Conservation (phyloP, 768 basidiomycete species). For the Naematelia aurantialba region DNA sequence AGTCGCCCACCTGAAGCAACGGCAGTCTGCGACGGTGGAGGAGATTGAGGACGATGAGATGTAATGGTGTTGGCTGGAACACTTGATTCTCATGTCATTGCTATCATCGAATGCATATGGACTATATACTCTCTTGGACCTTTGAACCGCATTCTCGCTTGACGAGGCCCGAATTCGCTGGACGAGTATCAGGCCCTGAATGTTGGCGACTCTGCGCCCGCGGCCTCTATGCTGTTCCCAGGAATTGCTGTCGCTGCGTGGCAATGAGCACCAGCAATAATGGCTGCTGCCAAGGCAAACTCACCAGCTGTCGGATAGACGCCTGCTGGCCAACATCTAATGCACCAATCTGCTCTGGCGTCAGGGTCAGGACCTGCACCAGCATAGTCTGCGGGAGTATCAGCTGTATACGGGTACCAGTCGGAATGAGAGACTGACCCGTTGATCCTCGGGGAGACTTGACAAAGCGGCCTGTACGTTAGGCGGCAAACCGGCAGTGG, state of each 20-base stretch:
- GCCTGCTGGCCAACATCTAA: constrained; percentile 73
- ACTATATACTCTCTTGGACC: not conserved
- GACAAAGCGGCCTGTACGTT: constrained; percentile 29
- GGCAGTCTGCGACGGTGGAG: constrained; percentile 54
- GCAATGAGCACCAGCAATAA: not conserved
- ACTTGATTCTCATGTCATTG: not conserved
- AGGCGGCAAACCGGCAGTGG: constrained; percentile 22
- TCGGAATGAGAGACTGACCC: constrained; percentile 26
- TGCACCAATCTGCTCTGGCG: constrained; percentile 75
- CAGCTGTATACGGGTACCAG: constrained; percentile 16
- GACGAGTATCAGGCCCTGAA: too few species aligned
- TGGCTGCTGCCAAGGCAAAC: constrained; percentile 45
- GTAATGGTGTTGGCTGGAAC: not conserved
- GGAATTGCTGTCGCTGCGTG: constrained; percentile 43
- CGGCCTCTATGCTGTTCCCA: constrained; percentile 26
- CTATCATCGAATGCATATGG: not conserved
- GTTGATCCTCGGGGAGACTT: constrained; percentile 45
- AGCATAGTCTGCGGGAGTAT: constrained; percentile 61
- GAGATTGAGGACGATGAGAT: constrained; percentile 55
- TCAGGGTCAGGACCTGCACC: constrained; percentile 77
- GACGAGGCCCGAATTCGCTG: too few species aligned
- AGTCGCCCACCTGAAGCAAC: constrained; percentile 20
- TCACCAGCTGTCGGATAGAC: constrained; percentile 74
- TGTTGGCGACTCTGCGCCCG: not conserved
- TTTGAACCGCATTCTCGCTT: not conserved